Conservation (phyloP, 495 filamentous ascomycete genomes). For the Aspergillus saccharolyticus region DNA sequence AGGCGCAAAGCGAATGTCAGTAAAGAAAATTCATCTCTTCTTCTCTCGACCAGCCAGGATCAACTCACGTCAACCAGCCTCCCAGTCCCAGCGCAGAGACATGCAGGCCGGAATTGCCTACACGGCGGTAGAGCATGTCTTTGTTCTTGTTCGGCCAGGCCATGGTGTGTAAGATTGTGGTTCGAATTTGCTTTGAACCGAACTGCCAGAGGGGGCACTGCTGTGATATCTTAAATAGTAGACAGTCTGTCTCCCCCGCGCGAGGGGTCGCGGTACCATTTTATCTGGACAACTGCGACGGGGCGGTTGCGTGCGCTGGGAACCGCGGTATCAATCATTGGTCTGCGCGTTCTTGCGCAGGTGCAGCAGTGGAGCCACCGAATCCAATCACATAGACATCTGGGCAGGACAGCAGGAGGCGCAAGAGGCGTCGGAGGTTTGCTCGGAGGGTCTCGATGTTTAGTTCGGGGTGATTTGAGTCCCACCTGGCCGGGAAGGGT, state of each 20-base stretch:
- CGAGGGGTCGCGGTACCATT: background rate
- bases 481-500: background rate
- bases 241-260: background rate
- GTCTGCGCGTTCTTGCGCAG: background rate
- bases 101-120: slow-evolving; percentile 64
- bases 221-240: too few species aligned
- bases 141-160: slow-evolving; percentile 27
- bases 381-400: background rate
- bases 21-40: background rate
- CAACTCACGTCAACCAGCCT: slow-evolving; percentile 47
- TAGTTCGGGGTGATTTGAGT: background rate
- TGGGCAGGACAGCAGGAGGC: background rate
- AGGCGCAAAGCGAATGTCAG: background rate
- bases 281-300: background rate
- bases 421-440: slow-evolving; percentile 17
- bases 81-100: slow-evolving; percentile 65
- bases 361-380: background rate
- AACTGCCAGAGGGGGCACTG: too few species aligned
- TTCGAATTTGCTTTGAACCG: too few species aligned
- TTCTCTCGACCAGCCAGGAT: too few species aligned
- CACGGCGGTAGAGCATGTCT: slow-evolving; percentile 63
- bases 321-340: background rate
- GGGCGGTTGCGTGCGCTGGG: background rate
- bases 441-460: slow-evolving; percentile 16
- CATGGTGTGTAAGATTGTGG: slow-evolving; percentile 11